These are phyloP conservation scores for Pythium brassicae DNA, from an alignment of 352 stramenopile genomes.

Conservation along the genomic window DNA sequence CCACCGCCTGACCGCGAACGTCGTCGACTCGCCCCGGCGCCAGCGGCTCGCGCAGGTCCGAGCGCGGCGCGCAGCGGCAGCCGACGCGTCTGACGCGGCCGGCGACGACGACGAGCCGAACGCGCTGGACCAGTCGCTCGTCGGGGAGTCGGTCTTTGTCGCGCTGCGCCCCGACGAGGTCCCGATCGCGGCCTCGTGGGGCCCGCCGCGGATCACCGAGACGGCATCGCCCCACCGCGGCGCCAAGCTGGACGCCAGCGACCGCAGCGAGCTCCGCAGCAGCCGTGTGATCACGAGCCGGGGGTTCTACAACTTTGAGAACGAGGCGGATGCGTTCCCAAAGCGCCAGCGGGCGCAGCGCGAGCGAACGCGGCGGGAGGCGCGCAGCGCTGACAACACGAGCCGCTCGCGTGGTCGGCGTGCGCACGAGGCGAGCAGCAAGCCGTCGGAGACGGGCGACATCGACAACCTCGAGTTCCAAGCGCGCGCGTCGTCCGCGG, in stretches of 20 bases:
- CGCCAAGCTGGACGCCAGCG: background rate
- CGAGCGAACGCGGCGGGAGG: background rate
- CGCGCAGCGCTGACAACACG: conserved; percentile 1
- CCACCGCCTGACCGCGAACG: conserved; percentile 21
- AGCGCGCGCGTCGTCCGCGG: too few species aligned
- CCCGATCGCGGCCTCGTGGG: conserved; percentile 2
- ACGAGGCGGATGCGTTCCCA: conserved; percentile 10
- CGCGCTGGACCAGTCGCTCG: conserved; percentile 51
- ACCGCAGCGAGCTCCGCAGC: conserved; percentile 22
- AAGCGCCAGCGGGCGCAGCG: background rate
- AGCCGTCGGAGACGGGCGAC: background rate
- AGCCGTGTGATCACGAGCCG: conserved; percentile 76
- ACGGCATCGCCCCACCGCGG: conserved; percentile 32
- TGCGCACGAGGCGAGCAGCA: background rate
- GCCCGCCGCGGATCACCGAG: conserved; percentile 21
- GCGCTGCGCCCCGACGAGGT: conserved; percentile 24
- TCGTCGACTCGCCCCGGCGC: conserved; percentile 32
- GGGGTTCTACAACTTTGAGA: conserved; percentile 67
- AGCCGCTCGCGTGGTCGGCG: background rate
- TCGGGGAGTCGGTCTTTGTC: conserved; percentile 70
- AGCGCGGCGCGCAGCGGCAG: background rate
- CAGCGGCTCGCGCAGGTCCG: conserved; percentile 39
- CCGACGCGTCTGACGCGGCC: too few species aligned
- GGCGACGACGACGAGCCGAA: conserved; percentile 19
- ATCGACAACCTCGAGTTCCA: background rate